A percentile compares a stretch with the other conserved stretches of the same genome.
These are phyloP conservation scores for Gossypium gossypioides DNA, from an alignment of 441 rosid species.

Conservation along the genomic window DNA sequence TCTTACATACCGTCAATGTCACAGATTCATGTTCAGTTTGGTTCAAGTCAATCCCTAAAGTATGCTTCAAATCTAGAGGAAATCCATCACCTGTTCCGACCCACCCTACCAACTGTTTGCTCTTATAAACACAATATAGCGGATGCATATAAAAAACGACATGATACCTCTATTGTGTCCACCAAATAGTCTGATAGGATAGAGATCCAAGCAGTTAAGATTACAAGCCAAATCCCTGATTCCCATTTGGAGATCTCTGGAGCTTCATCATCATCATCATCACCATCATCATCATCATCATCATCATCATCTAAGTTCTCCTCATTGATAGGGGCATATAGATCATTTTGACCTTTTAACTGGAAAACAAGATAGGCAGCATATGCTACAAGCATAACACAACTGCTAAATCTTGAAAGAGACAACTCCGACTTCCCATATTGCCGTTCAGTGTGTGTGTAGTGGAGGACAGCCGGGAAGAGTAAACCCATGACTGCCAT, in stretches of 20 bases:
- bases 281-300: constrained; percentile 54
- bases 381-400: constrained; percentile 79
- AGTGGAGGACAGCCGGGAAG: constrained; percentile 82
- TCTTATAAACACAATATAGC: not conserved
- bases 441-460: constrained; percentile 68
- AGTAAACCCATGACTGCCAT: constrained; percentile 92
- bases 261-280: constrained; percentile 37
- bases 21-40: not conserved
- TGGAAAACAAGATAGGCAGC: constrained; percentile 70
- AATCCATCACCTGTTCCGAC: not conserved
- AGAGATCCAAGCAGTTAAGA: constrained; percentile 75
- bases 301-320: constrained; percentile 35
- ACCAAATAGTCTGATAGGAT: constrained; percentile 75
- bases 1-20: not conserved
- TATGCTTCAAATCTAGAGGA: not conserved
- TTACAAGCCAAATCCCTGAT: constrained; percentile 59
- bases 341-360: constrained; percentile 44
- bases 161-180: constrained; percentile 62
- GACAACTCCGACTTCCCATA: constrained; percentile 77
- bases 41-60: not conserved
- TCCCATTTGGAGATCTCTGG: constrained; percentile 85
- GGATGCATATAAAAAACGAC: not conserved
- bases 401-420: constrained; percentile 87
- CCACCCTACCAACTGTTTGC: not conserved
- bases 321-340: constrained; percentile 52